A percentile compares a stretch with the other conserved stretches of the same genome.
phyloP scores from a whole-genome alignment of 345 rosid species.

The Bretschneidera sinensis region DNA sequence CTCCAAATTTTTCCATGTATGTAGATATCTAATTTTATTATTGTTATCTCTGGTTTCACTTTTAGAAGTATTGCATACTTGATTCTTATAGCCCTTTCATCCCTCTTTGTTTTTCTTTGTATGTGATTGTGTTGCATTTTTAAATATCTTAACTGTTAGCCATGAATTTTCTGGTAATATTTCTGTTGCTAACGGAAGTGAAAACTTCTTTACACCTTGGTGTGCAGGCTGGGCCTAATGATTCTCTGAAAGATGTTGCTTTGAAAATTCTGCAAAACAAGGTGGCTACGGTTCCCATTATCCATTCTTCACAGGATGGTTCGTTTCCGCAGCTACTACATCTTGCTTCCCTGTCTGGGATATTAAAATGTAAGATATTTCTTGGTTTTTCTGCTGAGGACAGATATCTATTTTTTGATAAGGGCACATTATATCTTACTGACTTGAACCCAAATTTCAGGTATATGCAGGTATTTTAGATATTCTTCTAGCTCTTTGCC shows the following conservation, averaged over 20 bases:
- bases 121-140: too few relatives aligned
- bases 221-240: conserved; percentile 86
- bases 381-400: conserved; percentile 13
- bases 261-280: conserved; percentile 71
- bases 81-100: too few relatives aligned
- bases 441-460: conserved; percentile 41
- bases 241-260: conserved; percentile 78
- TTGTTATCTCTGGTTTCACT: too few relatives aligned
- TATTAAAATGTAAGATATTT: conserved; percentile 69
- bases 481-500: conserved; percentile 86
- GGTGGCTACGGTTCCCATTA: conserved; percentile 77
- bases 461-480: conserved; percentile 89
- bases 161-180: background rate
- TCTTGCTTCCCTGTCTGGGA: conserved; percentile 91
- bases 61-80: too few relatives aligned
- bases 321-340: conserved; percentile 77
- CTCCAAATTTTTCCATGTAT: too few relatives aligned
- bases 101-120: too few relatives aligned
- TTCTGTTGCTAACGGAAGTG: conserved; percentile 1
- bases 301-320: conserved; percentile 54
- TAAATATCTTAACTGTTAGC: too few relatives aligned
- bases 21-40: too few relatives aligned
- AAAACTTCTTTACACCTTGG: conserved; percentile 2
- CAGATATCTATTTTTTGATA: conserved; percentile 10
- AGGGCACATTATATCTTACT: conserved; percentile 18